phyloP scores from a whole-genome alignment of 352 stramenopile species.

The Phytophthora europaea region DNA sequence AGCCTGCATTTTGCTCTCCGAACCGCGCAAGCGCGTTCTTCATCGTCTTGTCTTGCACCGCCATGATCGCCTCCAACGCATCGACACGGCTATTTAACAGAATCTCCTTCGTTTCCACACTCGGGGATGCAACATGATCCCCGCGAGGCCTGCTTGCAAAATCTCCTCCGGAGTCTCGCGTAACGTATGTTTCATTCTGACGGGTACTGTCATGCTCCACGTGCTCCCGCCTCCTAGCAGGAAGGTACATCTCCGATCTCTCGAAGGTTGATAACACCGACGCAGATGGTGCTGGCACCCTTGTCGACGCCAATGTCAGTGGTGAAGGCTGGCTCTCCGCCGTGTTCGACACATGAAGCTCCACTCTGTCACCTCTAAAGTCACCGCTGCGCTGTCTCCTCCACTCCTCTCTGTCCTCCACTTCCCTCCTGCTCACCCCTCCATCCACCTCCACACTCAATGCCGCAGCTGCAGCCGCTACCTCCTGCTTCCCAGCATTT shows the following conservation, averaged over 20 bases:
- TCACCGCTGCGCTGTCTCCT: not conserved
- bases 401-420: not conserved
- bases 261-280: not conserved
- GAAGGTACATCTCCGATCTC: not conserved
- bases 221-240: not conserved
- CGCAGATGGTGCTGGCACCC: not conserved
- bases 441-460: conserved; percentile 7
- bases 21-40: conserved; percentile 43
- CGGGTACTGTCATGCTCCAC: not conserved
- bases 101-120: conserved; percentile 8
- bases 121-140: not conserved
- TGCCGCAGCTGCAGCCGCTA: not conserved
- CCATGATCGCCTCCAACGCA: conserved; percentile 67
- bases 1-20: conserved; percentile 16
- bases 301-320: not conserved
- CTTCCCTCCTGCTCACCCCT: not conserved
- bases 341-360: conserved; percentile 1
- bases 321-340: conserved; percentile 10
- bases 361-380: not conserved
- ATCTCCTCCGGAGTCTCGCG: not conserved
- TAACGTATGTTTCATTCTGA: conserved; percentile 10
- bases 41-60: conserved; percentile 68
- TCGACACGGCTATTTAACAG: conserved; percentile 59
- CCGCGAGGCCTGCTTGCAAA: not conserved
- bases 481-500: conserved; percentile 1